Evolutionary conservation across 345 rosid genomes (phyloP), one percentile per base, ranked within the genome.

Genomic region (Punica granatum): DNA sequence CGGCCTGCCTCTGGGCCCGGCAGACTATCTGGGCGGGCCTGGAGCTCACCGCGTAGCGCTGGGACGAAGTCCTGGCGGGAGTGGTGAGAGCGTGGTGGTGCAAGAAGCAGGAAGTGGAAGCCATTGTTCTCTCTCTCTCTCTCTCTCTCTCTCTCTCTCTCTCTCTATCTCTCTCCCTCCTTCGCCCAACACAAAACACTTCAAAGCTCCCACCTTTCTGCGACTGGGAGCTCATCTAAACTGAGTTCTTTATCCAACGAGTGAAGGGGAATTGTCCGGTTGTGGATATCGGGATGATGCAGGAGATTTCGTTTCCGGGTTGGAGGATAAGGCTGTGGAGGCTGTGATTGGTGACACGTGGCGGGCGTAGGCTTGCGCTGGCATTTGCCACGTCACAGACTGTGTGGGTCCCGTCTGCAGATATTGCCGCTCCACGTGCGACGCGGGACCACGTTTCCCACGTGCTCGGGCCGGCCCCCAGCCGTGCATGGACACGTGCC

Each of bases 1-100:
- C n/a, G 0, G 72, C 64, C 73, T 81, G 90, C 77, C 89, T 92
- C 77, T 85, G 91, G 65, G 94, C 95, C 32, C 85, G 78, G 84
- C 97, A 89, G 37, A 73, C 82, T 4, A 87, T n/a, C 48, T 80
- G 92, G 68, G 78, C 48, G 12, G 83, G 81, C 83, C 80, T 87
- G 72, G 69, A 46, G 80, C 46, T 75, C 3, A 76, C 62, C 69
- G 75, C 74, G 32, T 73, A 82, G 73, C 80, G 82, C 42, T 71
- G 81, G 1, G 86, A 79, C 16, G 85, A 70, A 1, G 79, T 67
- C 70, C 82, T 70, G 19, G 78, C 14, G 16, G 89, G 73, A 37
- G 85, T 74, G 48, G 88, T 67, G 62, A 82, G 88, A 34, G 86
- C 75, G 69, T 77, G 81, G 80, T 81, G 90, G 86, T 85, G 87